Conservation (phyloP, 2,329 filamentous ascomycete species). For the Pseudopithomyces maydicus region DNA sequence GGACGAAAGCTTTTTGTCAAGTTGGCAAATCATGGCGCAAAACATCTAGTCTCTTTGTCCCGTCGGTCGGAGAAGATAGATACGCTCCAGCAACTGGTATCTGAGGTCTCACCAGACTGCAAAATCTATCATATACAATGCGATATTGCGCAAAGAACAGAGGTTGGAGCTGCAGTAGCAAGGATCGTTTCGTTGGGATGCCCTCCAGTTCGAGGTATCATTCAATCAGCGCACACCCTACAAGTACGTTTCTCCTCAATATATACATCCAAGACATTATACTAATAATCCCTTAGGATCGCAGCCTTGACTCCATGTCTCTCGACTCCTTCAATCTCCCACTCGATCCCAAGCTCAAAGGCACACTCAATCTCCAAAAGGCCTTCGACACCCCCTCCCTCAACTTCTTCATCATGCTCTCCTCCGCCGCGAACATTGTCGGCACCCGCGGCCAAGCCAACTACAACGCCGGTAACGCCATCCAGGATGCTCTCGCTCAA, state of each 20-base stretch:
- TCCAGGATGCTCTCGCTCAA: constrained; percentile 28
- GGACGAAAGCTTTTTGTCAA: not conserved
- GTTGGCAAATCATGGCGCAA: not conserved
- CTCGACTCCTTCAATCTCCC: not conserved
- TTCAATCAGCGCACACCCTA: not conserved
- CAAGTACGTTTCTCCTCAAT: not conserved
- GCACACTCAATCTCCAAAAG: constrained; percentile 36
- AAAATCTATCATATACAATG: not conserved
- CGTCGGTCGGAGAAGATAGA: not conserved
- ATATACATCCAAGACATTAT: too few relatives aligned
- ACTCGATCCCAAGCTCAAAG: constrained; percentile 37
- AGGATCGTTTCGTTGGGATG: not conserved
- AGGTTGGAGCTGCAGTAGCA: not conserved
- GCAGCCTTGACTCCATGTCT: constrained; percentile 1
- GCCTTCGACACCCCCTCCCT: constrained; percentile 5
- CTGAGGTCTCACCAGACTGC: not conserved
- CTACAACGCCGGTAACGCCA: constrained; percentile 32
- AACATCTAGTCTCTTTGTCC: not conserved
- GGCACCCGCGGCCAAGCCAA: constrained; percentile 27
- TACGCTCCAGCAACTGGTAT: not conserved
- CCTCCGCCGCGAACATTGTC: constrained; percentile 24
- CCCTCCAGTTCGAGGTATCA: not conserved
- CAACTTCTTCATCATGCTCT: constrained; percentile 33
- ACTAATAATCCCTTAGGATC: not conserved
- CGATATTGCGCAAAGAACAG: not conserved